Base-by-base conservation (phyloP, 257 asterid species). In the Jasminum sambac region DNA sequence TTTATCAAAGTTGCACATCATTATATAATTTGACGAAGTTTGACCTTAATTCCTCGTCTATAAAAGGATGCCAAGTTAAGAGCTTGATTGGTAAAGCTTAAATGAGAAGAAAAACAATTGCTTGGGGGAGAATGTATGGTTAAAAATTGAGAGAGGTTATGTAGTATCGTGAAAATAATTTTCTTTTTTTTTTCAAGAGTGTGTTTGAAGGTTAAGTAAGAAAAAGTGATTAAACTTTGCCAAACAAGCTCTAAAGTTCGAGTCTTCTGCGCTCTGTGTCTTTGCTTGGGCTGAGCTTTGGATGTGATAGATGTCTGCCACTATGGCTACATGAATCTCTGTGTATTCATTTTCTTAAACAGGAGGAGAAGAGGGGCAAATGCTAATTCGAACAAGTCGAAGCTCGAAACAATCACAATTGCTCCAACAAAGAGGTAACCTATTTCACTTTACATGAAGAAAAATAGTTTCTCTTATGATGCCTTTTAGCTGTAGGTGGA, bases 351-450 rank as follows among this genome's bases (percentile, higher is more conserved):
- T 41, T 58, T 8, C 17, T 39, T 11, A 12, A 46, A 21, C 71
- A 72, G 76, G 71, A 42, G 76, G 64, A 72, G 52, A 72, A 72
- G 71, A 48, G 42, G 71, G 50, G 19, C 70, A 13, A 69, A 38
- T 2, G 25, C 71, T 6, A 64, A 55, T 17, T 6, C 76, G 10
- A 44, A 19, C n/a, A 44, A 42, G 19, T 25, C 71, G 13, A 64
- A 50, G 5, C 71, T 64, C 13, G 43, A 23, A 17, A 48, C 41
- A 36, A 71, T 37, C 13, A 60, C 26, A 40, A 46, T 44, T 24
- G 44, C 41, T 16, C 66, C 52, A 3, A n/a, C 36, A 37, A 65
- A 52, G 52, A 72, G 58, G 77, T 64, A 24, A 11, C 4, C 42
- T 37, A 14, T 25, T 48, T 62, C 40, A 44, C 58, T 48, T 62